Conservation (phyloP, 768 basidiomycete genomes). For the Boletus sensibilis region DNA sequence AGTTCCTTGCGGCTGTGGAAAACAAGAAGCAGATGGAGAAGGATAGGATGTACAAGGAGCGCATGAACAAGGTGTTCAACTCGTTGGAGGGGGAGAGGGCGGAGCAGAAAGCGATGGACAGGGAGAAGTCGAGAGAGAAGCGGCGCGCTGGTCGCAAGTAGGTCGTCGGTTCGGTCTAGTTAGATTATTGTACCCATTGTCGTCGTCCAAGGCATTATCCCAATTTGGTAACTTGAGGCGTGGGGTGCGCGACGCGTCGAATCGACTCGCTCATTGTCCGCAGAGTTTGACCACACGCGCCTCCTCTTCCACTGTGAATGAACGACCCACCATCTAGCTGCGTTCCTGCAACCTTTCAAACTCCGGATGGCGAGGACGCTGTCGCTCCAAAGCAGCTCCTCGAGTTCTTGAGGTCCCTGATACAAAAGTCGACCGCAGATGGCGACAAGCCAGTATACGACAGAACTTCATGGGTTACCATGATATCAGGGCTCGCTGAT, state of each 20-base stretch:
- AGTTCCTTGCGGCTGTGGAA: conserved; percentile 87
- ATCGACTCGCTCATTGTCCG: not conserved
- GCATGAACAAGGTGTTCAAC: conserved; percentile 80
- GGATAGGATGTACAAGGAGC: conserved; percentile 74
- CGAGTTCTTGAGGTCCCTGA: conserved; percentile 42
- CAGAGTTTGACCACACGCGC: too few species aligned
- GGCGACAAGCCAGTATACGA: conserved; percentile 34
- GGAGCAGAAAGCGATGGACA: conserved; percentile 91
- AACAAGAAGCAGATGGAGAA: conserved; percentile 83
- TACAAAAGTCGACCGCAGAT: conserved; percentile 34
- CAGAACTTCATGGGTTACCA: conserved; percentile 46
- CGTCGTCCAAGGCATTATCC: not conserved
- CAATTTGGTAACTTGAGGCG: conserved; percentile 2
- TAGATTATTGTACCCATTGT: not conserved
- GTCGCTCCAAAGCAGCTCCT: conserved; percentile 40
- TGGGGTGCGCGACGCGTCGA: not conserved
- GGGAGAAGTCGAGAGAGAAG: conserved; percentile 77
- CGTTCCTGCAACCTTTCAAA: conserved; percentile 34
- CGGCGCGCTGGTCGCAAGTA: conserved; percentile 74
- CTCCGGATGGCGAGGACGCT: conserved; percentile 23
- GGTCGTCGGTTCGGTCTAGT: not conserved
- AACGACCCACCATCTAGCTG: conserved; percentile 25
- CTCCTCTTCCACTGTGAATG: conserved; percentile 16
- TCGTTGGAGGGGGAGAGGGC: conserved; percentile 85
- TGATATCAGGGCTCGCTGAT: conserved; percentile 52